A percentile compares a stretch with the other conserved stretches of the same genome.
phyloP scores from a whole-genome alignment of 2,329 filamentous ascomycete species.

The Exophiala mesophila region DNA sequence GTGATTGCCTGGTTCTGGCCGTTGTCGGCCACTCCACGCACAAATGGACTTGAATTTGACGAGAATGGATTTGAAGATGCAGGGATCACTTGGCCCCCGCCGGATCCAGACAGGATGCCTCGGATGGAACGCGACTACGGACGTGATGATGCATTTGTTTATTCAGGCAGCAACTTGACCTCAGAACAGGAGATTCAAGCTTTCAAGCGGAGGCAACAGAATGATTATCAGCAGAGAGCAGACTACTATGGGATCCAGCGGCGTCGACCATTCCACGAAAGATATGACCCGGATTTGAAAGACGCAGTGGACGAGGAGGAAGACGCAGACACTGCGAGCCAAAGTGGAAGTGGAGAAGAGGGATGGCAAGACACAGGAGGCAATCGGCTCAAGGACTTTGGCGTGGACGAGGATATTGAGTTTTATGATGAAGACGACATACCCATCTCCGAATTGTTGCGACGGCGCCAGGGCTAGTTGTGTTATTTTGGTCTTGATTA shows the following conservation, averaged over 20 bases:
- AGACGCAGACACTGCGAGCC: slow-evolving; percentile 23
- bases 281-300: slow-evolving; percentile 29
- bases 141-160: slow-evolving; percentile 25
- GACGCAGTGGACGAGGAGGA: slow-evolving; percentile 17
- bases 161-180: slow-evolving; percentile 28
- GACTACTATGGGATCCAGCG: slow-evolving; percentile 33
- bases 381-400: slow-evolving; percentile 58
- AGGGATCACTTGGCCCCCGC: slow-evolving; percentile 40
- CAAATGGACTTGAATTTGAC: slow-evolving; percentile 48
- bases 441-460: slow-evolving; percentile 52
- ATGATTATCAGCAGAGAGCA: slow-evolving; percentile 45
- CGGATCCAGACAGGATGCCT: slow-evolving; percentile 47
- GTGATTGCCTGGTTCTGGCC: slow-evolving; percentile 58
- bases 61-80: slow-evolving; percentile 58
- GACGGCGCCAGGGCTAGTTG: slow-evolving; percentile 30
- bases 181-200: slow-evolving; percentile 45
- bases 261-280: slow-evolving; percentile 39
- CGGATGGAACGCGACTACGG: slow-evolving; percentile 27
- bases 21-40: slow-evolving; percentile 47
- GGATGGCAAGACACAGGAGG: slow-evolving; percentile 60
- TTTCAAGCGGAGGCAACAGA: slow-evolving; percentile 51
- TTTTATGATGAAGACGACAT: slow-evolving; percentile 60
- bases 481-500: too few relatives aligned
- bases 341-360: slow-evolving; percentile 49
- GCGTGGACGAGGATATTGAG: slow-evolving; percentile 60